These are phyloP conservation scores for Amaranthus cruentus DNA, from an alignment of 148 eudicot genomes.

Conservation along the genomic window DNA sequence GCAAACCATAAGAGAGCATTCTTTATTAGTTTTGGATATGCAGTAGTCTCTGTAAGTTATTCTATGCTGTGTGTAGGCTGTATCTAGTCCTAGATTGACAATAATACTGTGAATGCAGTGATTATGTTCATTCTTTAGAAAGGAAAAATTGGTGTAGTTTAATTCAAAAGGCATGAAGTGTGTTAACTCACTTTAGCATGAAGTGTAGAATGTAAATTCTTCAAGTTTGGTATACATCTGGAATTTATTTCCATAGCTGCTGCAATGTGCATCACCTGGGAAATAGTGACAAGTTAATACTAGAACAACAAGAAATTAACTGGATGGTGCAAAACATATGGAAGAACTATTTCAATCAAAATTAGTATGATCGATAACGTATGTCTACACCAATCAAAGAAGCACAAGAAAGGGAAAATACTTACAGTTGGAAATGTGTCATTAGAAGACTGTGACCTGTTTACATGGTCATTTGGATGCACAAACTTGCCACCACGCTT, in stretches of 20 bases:
- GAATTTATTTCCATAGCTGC: slow-evolving; percentile 90
- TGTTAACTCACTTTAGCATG: slow-evolving; percentile 57
- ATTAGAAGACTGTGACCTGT: slow-evolving; percentile 97
- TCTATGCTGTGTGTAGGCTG: no score
- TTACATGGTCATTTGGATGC: slow-evolving; percentile 99
- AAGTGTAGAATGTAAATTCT: slow-evolving; percentile 68
- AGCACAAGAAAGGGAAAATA: background rate
- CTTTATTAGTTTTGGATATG: no score
- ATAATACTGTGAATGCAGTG: no score
- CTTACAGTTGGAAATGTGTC: slow-evolving; percentile 98
- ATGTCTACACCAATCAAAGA: background rate
- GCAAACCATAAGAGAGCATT: no score
- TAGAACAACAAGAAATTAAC: slow-evolving; percentile 6
- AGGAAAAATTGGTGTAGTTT: background rate
- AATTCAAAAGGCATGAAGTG: background rate
- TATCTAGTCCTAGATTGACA: no score
- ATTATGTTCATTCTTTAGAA: background rate
- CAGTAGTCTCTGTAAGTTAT: no score
- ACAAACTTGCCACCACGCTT: slow-evolving; percentile 86
- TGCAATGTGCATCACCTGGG: slow-evolving; percentile 97
- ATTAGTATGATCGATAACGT: background rate
- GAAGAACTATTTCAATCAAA: background rate
- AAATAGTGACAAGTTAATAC: slow-evolving; percentile 18
- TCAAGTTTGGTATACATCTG: slow-evolving; percentile 81
- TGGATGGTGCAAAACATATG: background rate